A percentile compares a stretch with the other conserved stretches of the same genome.
Evolutionary conservation across 2,329 filamentous ascomycete genomes (phyloP).

Genomic region (Chaetomium strumarium): DNA sequence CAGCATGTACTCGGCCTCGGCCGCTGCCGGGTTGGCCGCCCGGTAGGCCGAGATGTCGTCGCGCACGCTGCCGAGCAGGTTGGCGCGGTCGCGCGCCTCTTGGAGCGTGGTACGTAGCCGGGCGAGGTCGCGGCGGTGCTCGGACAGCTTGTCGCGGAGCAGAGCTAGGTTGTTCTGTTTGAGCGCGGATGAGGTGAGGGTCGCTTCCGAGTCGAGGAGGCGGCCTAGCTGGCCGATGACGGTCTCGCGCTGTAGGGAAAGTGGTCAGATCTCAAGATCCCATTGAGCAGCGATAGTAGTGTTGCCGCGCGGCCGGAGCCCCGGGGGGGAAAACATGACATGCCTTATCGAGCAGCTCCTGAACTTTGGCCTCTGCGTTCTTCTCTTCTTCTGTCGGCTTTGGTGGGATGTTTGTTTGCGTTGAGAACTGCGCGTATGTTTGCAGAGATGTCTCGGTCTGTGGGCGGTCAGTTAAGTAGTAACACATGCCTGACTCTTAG

Average conservation of each 20-base stretch:
- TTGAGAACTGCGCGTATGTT: conserved; percentile 85
- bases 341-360: conserved; percentile 80
- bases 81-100: conserved; percentile 77
- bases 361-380: conserved; percentile 71
- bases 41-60: conserved; percentile 90
- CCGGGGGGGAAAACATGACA: too few relatives aligned
- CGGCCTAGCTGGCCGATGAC: conserved; percentile 78
- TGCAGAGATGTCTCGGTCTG: conserved; percentile 82
- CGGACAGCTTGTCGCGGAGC: conserved; percentile 80
- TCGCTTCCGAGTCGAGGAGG: conserved; percentile 86
- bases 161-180: conserved; percentile 94
- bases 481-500: not conserved
- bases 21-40: conserved; percentile 69
- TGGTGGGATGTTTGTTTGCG: conserved; percentile 68
- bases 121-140: conserved; percentile 76
- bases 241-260: conserved; percentile 62
- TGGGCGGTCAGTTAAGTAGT: not conserved
- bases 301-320: too few relatives aligned
- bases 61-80: conserved; percentile 84
- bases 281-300: too few relatives aligned
- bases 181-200: conserved; percentile 81
- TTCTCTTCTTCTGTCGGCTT: conserved; percentile 83
- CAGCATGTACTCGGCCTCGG: conserved; percentile 96
- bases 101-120: conserved; percentile 68
- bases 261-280: conserved; percentile 15